Base-by-base conservation (phyloP, 495 filamentous ascomycete genomes). In the Aspergillus baeticus region DNA sequence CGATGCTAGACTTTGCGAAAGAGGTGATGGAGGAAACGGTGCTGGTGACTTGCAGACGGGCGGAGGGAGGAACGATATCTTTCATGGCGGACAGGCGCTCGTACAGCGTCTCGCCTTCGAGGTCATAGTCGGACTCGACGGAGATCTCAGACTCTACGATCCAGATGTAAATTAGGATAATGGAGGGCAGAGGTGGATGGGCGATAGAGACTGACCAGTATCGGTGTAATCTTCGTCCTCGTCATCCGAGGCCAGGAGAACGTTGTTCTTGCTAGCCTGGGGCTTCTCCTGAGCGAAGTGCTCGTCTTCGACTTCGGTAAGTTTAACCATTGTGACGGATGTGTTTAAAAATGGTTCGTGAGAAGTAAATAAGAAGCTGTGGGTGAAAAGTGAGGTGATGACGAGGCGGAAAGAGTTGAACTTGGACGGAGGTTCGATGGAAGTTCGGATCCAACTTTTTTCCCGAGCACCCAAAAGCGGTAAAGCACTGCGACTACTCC, bases 231-330 rank as follows among this genome's bases (percentile, higher is more conserved):
- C 90, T 46, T 49, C 46, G 17, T 86, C 87, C 67, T 93, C 91
- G 43, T 95, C 89, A 60, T 94, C 87, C 56, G 87, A 84, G 53
- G 72, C 68, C 37, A 79, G 62, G 50, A 79, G 68, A 47, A 72
- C 69, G 51, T 77, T 69, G 65, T 74, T 38, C 69, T 77, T 77
- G 57, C 75, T 77, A 44, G 89, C 81, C 42, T 80, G 77, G 61
- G 88, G 85, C 72, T 89, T 88, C 63, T 86, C 77, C 58, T 78
- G 72, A 67, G 84, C 77, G 80, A 97, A 96, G 72, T 94, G 90
- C 77, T 96, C 92, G 70, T 98, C 94, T 59, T 92, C 86, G 68
- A 98, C 92, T 76, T 97, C 95, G 62, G 86, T 87, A 61, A 98
- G 89, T 75, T 95, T 89, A 69, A 98, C 94, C 94, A 98, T 98